Evolutionary conservation across 2,329 filamentous ascomycete genomes (phyloP).

Genomic region (Berkeleyomyces rouxiae): DNA sequence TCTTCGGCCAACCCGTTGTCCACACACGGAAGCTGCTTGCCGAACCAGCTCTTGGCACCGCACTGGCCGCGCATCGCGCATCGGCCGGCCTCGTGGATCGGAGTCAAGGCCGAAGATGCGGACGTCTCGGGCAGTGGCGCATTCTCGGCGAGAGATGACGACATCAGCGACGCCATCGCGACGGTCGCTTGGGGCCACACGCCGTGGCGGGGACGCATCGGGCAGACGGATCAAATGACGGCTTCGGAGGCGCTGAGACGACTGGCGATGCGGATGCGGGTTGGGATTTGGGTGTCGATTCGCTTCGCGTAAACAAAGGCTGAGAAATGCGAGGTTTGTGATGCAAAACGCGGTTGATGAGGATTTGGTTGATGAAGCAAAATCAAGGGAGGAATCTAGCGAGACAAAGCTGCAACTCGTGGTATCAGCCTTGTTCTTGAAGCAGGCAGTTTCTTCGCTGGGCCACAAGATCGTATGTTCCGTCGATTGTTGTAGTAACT

Average conservation of each 20-base stretch:
- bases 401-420: too few species aligned
- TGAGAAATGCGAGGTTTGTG: neutral
- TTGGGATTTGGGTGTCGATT: neutral
- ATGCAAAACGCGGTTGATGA: too few species aligned
- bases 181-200: neutral
- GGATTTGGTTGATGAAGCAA: neutral
- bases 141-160: constrained; percentile 14
- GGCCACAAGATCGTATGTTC: neutral
- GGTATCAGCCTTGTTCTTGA: too few species aligned
- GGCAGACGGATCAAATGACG: neutral
- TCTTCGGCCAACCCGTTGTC: constrained; percentile 72
- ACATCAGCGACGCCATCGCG: neutral
- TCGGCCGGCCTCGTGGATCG: constrained; percentile 67
- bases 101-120: constrained; percentile 22
- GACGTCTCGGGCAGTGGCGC: neutral
- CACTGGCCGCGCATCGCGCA: constrained; percentile 87
- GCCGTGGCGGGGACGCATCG: neutral
- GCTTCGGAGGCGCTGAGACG: neutral
- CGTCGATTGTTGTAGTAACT: neutral
- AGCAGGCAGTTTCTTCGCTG: too few species aligned
- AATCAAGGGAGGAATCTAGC: neutral
- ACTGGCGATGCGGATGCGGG: neutral
- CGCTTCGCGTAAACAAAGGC: neutral
- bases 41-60: constrained; percentile 79
- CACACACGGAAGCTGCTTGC: constrained; percentile 74